Evolutionary conservation across 2,329 filamentous ascomycete species (phyloP).

Genomic region (Hymenoscyphus infarciens): DNA sequence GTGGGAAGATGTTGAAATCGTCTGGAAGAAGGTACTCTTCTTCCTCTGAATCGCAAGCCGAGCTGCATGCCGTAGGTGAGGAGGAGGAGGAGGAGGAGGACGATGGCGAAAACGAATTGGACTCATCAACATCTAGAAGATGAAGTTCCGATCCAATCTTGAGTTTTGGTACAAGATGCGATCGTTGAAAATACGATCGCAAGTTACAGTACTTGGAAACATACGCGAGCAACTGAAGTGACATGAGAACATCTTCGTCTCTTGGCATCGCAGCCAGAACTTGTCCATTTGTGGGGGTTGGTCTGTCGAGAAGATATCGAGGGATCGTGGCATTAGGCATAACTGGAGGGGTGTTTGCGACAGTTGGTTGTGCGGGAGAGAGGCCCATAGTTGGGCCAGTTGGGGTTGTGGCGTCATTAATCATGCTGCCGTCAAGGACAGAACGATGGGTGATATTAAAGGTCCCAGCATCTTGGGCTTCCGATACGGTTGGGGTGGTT

Average conservation of each 20-base stretch:
- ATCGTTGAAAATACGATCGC: slow-evolving; percentile 90
- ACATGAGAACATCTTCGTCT: slow-evolving; percentile 98
- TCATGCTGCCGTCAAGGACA: slow-evolving; percentile 79
- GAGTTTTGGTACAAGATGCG: slow-evolving; percentile 86
- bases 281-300: slow-evolving; percentile 62
- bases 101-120: slow-evolving; percentile 34
- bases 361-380: slow-evolving; percentile 58
- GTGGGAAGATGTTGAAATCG: slow-evolving; percentile 96
- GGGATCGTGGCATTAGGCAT: slow-evolving; percentile 70
- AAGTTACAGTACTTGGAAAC: slow-evolving; percentile 99
- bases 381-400: slow-evolving; percentile 67
- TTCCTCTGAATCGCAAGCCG: slow-evolving; percentile 44
- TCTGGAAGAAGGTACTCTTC: slow-evolving; percentile 85
- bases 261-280: slow-evolving; percentile 89
- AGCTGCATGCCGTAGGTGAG: slow-evolving; percentile 39
- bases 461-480: slow-evolving; percentile 78
- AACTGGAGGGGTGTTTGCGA: slow-evolving; percentile 71
- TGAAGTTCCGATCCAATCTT: slow-evolving; percentile 85
- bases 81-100: slow-evolving; percentile 22
- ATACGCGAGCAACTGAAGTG: slow-evolving; percentile 90
- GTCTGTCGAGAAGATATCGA: slow-evolving; percentile 72
- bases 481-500: slow-evolving; percentile 73
- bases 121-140: slow-evolving; percentile 69
- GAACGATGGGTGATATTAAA: slow-evolving; percentile 92
- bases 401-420: slow-evolving; percentile 65